Evolutionary conservation across 2,329 filamentous ascomycete genomes (phyloP), one percentile per base, ranked within the genome.

Genomic region (Penicillium decumbens): DNA sequence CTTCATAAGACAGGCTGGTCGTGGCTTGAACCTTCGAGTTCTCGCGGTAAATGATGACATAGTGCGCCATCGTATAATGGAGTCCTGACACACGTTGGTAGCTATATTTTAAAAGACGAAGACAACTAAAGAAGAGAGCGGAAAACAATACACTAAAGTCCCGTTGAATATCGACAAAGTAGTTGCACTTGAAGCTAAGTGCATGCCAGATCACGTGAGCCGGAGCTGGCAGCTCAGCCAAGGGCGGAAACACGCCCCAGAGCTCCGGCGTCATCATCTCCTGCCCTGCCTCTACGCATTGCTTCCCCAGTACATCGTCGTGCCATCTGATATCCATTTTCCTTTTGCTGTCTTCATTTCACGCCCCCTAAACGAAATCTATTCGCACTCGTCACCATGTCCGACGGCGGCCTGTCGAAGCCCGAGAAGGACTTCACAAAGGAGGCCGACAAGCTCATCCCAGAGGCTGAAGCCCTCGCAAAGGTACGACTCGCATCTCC

Each of bases 371-470:
- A 44, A 29, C 47, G 47, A 48, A 44, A 51, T 49, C 48, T 41
- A 44, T 43, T 50, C 49, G 30, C 55, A 52, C 48, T 62, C 63
- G 64, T 65, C 72, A 80, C 60, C 69, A 95, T 95, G 90, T 87
- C 90, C 66, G 88, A 90, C 75, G 83, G 83, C 73, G 83, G 83
- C 73, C 75, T 84, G 63, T 71, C 93, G 73, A 95, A 95, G 82
- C 89, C 92, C 67, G 93, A 98, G 80, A 96, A 95, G 86, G 93
- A 98, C 84, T 96, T 88, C 82, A 87, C 88, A 68, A 95, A 95
- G 77, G 91, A 97, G 75, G 89, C 89, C 66, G 91, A 97, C 79
- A 83, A 87, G 75, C 83, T 89, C 74, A 84, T 98, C 62, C 88
- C 89, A 43, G 90, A 96, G 75, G 89, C 90, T 51, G 84, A 97